phyloP scores from a whole-genome alignment of 371 early-diverging fungal genomes.

The Lichtheimia corymbifera region DNA sequence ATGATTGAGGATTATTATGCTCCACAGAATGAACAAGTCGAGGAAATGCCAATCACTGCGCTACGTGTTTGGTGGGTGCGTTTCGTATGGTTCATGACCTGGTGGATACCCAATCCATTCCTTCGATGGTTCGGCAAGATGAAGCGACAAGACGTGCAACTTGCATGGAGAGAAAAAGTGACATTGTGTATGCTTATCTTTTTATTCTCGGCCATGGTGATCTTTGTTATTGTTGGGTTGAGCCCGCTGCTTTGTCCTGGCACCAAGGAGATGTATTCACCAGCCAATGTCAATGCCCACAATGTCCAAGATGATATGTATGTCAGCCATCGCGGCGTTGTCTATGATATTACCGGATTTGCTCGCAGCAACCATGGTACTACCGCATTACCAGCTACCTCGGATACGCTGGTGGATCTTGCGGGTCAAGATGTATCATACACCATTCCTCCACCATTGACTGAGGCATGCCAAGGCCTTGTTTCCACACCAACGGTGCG shows the following conservation, averaged over 20 bases:
- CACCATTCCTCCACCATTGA: slow-evolving; percentile 77
- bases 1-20: slow-evolving; percentile 38
- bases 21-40: slow-evolving; percentile 26
- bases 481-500: slow-evolving; percentile 38
- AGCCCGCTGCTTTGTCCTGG: slow-evolving; percentile 88
- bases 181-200: slow-evolving; percentile 89
- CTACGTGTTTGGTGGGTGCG: slow-evolving; percentile 84
- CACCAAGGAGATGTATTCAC: slow-evolving; percentile 64
- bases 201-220: slow-evolving; percentile 72
- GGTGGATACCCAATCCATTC: slow-evolving; percentile 82
- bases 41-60: slow-evolving; percentile 55
- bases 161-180: slow-evolving; percentile 97
- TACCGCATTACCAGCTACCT: slow-evolving; percentile 42
- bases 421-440: slow-evolving; percentile 69
- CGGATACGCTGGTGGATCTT: slow-evolving; percentile 60
- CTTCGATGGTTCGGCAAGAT: slow-evolving; percentile 72
- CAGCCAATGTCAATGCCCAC: slow-evolving; percentile 49
- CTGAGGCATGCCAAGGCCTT: slow-evolving; percentile 54
- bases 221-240: slow-evolving; percentile 91
- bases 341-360: slow-evolving; percentile 71
- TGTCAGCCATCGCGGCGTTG: slow-evolving; percentile 70
- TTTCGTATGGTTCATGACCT: slow-evolving; percentile 85
- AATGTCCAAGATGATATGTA: slow-evolving; percentile 50
- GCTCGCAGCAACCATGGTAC: slow-evolving; percentile 52
- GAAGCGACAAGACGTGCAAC: slow-evolving; percentile 81